These are phyloP conservation scores for Colletotrichum sp. DNA, from an alignment of 2,329 filamentous ascomycete species.

Conservation along the genomic window DNA sequence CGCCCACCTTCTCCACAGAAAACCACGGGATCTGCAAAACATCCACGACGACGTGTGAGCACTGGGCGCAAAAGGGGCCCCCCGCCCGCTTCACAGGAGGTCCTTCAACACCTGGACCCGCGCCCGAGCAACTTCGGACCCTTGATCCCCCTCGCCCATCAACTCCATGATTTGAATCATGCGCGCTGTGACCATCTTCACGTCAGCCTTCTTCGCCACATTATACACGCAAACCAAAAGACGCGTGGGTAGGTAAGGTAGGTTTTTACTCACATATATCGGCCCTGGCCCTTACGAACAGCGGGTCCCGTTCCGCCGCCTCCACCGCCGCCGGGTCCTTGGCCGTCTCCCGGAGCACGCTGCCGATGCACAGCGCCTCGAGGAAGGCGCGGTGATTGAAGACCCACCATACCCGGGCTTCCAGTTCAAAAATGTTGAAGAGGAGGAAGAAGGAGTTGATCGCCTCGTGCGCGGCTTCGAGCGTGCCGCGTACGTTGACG, in stretches of 20 bases:
- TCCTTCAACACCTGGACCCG: conserved; percentile 63
- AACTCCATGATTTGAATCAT: conserved; percentile 70
- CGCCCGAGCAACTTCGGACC: conserved; percentile 63
- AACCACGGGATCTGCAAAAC: not conserved
- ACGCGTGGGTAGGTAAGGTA: not conserved
- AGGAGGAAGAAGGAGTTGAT: conserved; percentile 78
- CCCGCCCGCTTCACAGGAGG: conserved; percentile 39
- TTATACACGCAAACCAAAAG: not conserved
- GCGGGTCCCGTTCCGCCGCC: conserved; percentile 53
- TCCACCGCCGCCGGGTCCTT: conserved; percentile 52
- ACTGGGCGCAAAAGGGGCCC: not conserved
- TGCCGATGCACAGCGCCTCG: conserved; percentile 73
- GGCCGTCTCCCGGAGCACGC: conserved; percentile 58
- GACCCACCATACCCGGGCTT: conserved; percentile 84
- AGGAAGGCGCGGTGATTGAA: conserved; percentile 83
- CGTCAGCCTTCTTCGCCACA: not conserved
- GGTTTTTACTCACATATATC: conserved; percentile 62
- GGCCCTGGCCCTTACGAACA: conserved; percentile 63
- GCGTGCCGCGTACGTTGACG: conserved; percentile 69
- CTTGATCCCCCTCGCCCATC: conserved; percentile 60
- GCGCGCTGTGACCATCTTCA: conserved; percentile 41
- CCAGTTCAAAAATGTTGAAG: conserved; percentile 69
- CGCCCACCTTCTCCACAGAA: not conserved
- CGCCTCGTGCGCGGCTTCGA: conserved; percentile 79
- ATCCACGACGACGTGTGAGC: not conserved